Conservation (phyloP, 1,284 basidiomycete genomes). For the Ganoderma boninense region DNA sequence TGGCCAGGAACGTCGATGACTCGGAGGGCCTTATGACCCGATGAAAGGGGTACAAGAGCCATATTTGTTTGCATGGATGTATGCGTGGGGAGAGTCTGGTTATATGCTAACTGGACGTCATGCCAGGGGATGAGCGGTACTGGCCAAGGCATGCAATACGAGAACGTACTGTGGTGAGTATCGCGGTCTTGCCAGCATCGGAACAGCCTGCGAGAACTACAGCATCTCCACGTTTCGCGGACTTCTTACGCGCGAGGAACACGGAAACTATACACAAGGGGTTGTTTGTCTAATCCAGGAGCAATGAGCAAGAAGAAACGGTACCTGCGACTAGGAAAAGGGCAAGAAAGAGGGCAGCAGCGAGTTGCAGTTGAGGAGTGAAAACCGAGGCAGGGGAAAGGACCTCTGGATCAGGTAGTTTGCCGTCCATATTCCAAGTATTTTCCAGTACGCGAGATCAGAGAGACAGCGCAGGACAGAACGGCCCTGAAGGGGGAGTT, state of each 20-base stretch:
- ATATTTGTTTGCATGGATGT: conserved; percentile 79
- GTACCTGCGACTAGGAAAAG: conserved; percentile 38
- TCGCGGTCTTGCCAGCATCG: conserved; percentile 81
- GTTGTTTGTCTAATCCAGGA: conserved; percentile 6
- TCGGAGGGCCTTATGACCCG: conserved; percentile 50
- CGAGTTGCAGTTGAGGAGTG: conserved; percentile 35
- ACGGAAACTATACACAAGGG: conserved; percentile 40
- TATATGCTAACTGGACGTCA: conserved; percentile 63
- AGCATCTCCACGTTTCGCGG: conserved; percentile 58
- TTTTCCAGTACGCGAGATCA: background rate
- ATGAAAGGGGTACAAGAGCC: conserved; percentile 53
- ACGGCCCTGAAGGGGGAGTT: background rate
- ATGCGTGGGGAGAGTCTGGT: conserved; percentile 69
- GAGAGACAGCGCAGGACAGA: background rate
- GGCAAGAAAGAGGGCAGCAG: conserved; percentile 38
- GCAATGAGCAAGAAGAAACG: conserved; percentile 18
- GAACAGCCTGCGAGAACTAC: conserved; percentile 73
- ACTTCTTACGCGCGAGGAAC: conserved; percentile 52
- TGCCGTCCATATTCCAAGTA: conserved; percentile 15
- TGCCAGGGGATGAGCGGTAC: background rate
- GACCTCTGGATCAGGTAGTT: conserved; percentile 29
- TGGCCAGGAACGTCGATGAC: conserved; percentile 82
- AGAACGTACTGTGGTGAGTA: conserved; percentile 59
- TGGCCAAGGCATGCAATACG: background rate
- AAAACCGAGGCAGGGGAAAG: conserved; percentile 33